Evolutionary conservation across 176 grass and related monocot genomes (phyloP).

Genomic region (Oryza meyeriana): DNA sequence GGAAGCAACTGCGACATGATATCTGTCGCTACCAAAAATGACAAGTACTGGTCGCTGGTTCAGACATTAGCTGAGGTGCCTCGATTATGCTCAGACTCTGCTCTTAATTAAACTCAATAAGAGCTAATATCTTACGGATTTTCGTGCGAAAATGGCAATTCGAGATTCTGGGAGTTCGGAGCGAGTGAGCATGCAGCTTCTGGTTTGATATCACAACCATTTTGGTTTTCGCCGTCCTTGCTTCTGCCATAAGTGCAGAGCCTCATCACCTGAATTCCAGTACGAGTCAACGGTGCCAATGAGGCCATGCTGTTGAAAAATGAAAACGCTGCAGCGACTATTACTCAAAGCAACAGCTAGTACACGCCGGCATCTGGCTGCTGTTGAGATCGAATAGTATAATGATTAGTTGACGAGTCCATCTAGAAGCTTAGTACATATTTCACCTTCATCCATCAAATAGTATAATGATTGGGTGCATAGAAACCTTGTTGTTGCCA

Average conservation of each 20-base stretch:
- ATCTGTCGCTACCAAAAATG: background rate
- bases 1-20: background rate
- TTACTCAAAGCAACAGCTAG: background rate
- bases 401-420: background rate
- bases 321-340: background rate
- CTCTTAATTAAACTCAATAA: background rate
- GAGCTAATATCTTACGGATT: background rate
- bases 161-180: background rate
- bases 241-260: background rate
- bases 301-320: background rate
- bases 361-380: background rate
- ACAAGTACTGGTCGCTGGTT: background rate
- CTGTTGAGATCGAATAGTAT: background rate
- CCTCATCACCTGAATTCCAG: background rate
- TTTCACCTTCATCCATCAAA: background rate
- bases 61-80: background rate
- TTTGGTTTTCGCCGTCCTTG: background rate
- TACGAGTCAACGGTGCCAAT: background rate
- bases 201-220: background rate
- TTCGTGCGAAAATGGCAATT: background rate
- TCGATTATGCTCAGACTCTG: background rate
- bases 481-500: background rate
- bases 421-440: slow-evolving; percentile 7
- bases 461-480: background rate
- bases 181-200: background rate